phyloP scores from a whole-genome alignment of 176 grass and related monocot species.

The Pontederia paniculata region DNA sequence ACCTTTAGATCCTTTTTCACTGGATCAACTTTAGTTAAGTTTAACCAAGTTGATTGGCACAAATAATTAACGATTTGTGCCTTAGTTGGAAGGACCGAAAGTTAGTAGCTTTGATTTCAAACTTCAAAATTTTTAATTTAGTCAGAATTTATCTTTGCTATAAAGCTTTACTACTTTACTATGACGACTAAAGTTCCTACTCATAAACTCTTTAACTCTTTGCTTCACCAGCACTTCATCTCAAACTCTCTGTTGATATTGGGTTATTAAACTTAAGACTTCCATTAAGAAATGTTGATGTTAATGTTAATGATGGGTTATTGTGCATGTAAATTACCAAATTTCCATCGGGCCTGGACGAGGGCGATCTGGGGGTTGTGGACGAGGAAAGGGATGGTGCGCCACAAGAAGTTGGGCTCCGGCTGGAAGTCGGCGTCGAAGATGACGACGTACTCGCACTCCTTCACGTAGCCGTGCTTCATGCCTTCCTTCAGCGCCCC shows the following conservation, averaged over 20 bases:
- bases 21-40: no score
- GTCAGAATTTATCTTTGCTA: no score
- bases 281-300: no score
- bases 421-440: slow-evolving; percentile 97
- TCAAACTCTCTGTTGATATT: no score
- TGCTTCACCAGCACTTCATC: background rate
- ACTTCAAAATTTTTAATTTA: no score
- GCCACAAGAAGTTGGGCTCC: slow-evolving; percentile 56
- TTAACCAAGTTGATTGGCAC: no score
- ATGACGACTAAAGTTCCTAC: background rate
- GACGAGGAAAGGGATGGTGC: slow-evolving; percentile 65
- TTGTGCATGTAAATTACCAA: slow-evolving; percentile 20
- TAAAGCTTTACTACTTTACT: no score
- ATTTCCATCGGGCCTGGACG: slow-evolving; percentile 70
- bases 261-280: no score
- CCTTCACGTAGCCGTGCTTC: slow-evolving; percentile 58
- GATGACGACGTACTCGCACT: slow-evolving; percentile 71
- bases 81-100: no score
- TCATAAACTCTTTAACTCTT: background rate
- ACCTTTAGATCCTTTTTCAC: no score
- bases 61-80: no score
- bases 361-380: slow-evolving; percentile 64
- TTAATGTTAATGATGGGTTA: background rate
- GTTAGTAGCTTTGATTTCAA: no score
- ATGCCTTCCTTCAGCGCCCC: slow-evolving; percentile 68